Evolutionary conservation across 192 early-diverging fungal genomes (phyloP).

Genomic region (Coemansia aciculifera): DNA sequence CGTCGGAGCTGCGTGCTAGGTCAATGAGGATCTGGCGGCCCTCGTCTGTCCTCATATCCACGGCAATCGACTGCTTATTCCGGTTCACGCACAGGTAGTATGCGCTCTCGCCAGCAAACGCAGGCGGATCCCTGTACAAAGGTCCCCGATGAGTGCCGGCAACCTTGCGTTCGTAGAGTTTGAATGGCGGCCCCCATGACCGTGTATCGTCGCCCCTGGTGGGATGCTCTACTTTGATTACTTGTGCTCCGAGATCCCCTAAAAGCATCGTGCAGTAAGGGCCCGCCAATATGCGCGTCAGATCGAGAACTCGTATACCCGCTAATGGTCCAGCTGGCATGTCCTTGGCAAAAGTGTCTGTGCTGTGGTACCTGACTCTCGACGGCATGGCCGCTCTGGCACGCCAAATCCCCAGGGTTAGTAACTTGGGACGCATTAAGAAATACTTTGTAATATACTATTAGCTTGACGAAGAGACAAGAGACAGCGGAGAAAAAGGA

Average conservation of each 20-base stretch:
- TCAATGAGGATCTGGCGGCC: slow-evolving; percentile 68
- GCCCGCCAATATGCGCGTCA: slow-evolving; percentile 75
- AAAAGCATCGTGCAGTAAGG: slow-evolving; percentile 80
- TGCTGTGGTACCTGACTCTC: neutral
- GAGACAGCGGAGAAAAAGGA: neutral
- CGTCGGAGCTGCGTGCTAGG: slow-evolving; percentile 69
- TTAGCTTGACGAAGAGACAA: neutral
- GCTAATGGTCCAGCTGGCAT: slow-evolving; percentile 52
- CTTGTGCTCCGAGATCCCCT: slow-evolving; percentile 81
- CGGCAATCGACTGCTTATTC: slow-evolving; percentile 87
- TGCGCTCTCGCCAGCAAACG: slow-evolving; percentile 64
- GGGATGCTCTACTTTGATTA: slow-evolving; percentile 90
- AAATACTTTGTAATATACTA: neutral
- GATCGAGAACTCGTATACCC: slow-evolving; percentile 69
- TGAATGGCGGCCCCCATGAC: slow-evolving; percentile 75
- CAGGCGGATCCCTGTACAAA: slow-evolving; percentile 20
- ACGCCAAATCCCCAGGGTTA: neutral
- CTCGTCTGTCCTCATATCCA: slow-evolving; percentile 72
- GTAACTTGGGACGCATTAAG: neutral
- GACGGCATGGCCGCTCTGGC: neutral
- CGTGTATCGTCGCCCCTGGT: slow-evolving; percentile 85
- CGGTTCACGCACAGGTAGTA: slow-evolving; percentile 93
- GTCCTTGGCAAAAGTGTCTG: neutral
- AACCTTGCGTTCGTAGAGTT: slow-evolving; percentile 9
- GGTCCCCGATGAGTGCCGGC: slow-evolving; percentile 41